Conservation (phyloP, 768 basidiomycete species). For the Rossbeevera mucosa region DNA sequence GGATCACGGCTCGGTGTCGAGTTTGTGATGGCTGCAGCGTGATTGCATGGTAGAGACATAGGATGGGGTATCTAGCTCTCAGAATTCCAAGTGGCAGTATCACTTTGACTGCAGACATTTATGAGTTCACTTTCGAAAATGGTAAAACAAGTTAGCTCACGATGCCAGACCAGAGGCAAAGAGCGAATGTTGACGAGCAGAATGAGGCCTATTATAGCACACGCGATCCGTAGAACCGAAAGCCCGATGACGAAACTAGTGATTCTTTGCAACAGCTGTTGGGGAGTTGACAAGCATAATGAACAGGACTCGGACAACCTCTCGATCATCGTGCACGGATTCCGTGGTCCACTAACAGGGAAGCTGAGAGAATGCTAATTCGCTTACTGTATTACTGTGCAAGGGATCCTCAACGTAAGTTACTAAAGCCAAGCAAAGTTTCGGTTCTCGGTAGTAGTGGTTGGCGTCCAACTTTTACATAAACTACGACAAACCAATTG, state of each 20-base stretch:
- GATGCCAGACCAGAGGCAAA: conserved; percentile 12
- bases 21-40: conserved; percentile 5
- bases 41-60: conserved; percentile 6
- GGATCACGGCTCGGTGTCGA: conserved; percentile 10
- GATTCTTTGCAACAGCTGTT: neutral
- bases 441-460: too few species aligned
- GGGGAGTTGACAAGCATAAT: conserved; percentile 4
- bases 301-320: too few species aligned
- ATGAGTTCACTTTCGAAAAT: neutral
- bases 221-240: neutral
- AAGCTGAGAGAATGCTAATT: neutral
- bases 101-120: conserved; percentile 1
- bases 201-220: conserved; percentile 2
- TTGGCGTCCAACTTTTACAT: too few species aligned
- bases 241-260: neutral
- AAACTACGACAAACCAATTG: too few species aligned
- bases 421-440: too few species aligned
- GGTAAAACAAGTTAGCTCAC: conserved; percentile 4
- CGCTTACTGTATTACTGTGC: too few species aligned
- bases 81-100: conserved; percentile 11
- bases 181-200: conserved; percentile 12
- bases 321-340: too few species aligned
- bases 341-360: neutral
- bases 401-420: too few species aligned
- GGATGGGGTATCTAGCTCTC: conserved; percentile 6